These are phyloP conservation scores for Hypoxylon perforatum DNA, from an alignment of 495 filamentous ascomycete genomes.

Conservation along the genomic window DNA sequence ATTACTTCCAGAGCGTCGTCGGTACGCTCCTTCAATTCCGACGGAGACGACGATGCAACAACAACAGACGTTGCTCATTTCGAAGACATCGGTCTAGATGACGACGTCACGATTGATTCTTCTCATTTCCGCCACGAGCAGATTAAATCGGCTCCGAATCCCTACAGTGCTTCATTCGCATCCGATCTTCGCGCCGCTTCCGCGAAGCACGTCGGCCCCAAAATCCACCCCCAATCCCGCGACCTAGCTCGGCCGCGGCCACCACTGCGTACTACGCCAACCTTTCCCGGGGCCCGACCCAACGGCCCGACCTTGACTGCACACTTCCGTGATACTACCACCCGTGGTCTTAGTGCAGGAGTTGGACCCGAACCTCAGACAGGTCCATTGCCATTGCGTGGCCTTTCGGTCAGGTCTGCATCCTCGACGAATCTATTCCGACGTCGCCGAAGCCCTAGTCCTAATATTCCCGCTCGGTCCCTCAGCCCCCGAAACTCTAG, in stretches of 20 bases:
- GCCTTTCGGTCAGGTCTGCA: constrained; percentile 49
- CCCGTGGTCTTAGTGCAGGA: constrained; percentile 37
- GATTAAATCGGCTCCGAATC: constrained; percentile 55
- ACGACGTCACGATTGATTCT: constrained; percentile 62
- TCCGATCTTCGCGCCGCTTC: constrained; percentile 55
- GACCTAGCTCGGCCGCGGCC: constrained; percentile 40
- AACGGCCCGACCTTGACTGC: constrained; percentile 30
- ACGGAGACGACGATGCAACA: constrained; percentile 64
- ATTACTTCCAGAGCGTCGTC: constrained; percentile 93
- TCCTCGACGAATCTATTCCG: constrained; percentile 39
- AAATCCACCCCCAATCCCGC: constrained; percentile 39
- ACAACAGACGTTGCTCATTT: constrained; percentile 82
- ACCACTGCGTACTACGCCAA: constrained; percentile 30
- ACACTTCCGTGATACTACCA: constrained; percentile 43
- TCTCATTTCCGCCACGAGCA: constrained; percentile 57
- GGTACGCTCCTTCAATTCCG: constrained; percentile 80
- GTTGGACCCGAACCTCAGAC: constrained; percentile 45
- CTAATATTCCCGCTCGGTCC: constrained; percentile 47
- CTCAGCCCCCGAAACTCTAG: constrained; percentile 56
- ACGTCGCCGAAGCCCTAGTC: constrained; percentile 54
- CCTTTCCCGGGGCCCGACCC: constrained; percentile 32
- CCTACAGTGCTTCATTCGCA: constrained; percentile 55
- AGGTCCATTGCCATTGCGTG: constrained; percentile 48
- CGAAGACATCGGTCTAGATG: constrained; percentile 91
- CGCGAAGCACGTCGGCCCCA: constrained; percentile 47